Conservation (phyloP, 352 stramenopile species). For the Globisporangium recalcitrans region DNA sequence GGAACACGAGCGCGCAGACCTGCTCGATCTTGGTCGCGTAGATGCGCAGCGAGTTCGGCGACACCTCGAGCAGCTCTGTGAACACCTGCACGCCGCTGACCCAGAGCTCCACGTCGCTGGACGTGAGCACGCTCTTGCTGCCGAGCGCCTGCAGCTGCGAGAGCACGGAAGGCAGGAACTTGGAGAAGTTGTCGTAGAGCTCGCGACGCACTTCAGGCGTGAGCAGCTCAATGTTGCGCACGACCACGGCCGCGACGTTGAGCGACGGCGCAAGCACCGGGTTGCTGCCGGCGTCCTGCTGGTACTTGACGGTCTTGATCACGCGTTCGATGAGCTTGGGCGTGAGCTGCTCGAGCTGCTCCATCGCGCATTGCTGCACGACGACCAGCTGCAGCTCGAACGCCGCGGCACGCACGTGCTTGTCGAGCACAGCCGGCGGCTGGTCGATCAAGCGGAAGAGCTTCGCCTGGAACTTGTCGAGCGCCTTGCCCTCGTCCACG, state of each 20-base stretch:
- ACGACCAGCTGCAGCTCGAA: constrained; percentile 59
- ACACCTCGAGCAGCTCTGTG: constrained; percentile 37
- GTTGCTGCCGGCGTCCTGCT: constrained; percentile 22
- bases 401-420: constrained; percentile 34
- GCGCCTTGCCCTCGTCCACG: constrained; percentile 66
- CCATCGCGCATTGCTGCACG: constrained; percentile 51
- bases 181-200: constrained; percentile 50
- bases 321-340: constrained; percentile 59
- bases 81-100: constrained; percentile 39
- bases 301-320: constrained; percentile 66
- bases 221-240: constrained; percentile 47
- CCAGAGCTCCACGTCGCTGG: constrained; percentile 24
- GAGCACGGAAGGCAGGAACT: constrained; percentile 53
- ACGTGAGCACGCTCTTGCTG: constrained; percentile 22
- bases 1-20: constrained; percentile 32
- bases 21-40: constrained; percentile 64
- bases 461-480: constrained; percentile 65
- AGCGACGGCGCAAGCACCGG: constrained; percentile 33
- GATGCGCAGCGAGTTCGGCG: constrained; percentile 51
- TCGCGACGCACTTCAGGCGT: constrained; percentile 53
- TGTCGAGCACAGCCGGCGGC: constrained; percentile 21
- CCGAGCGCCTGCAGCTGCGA: constrained; percentile 32
- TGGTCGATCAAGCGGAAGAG: constrained; percentile 59
- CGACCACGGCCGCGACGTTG: constrained; percentile 37
- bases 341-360: constrained; percentile 48